Evolutionary conservation across 2,329 filamentous ascomycete genomes (phyloP), one percentile per base, ranked within the genome.

Genomic region (Teratosphaeria pseudoeucalypti): DNA sequence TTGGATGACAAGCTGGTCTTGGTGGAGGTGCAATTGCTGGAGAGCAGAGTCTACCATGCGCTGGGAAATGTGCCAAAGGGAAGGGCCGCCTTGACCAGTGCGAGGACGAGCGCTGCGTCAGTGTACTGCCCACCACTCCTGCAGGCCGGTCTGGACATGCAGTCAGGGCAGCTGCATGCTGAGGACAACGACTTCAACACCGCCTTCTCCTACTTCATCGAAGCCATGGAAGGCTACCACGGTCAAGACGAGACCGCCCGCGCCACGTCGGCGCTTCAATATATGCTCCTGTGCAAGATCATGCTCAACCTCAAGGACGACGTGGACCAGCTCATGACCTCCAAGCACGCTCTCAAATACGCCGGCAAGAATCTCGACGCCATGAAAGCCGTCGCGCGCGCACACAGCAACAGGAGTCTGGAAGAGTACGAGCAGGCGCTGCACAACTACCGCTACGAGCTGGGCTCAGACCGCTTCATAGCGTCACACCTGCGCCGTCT

Each of bases 151-250:
- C 84, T 99, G 66, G 94, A 99, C 73, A 97, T 99, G 94, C 94
- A 99, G 80, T 96, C 90, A 65, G 95, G 94, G 66, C 97, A 97
- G 88, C 85, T 99, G 61, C 95, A 99, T 75, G 94, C 94, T 27
- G 95, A 99, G 77, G 94, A 99, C 74, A 89, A 91, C 78, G 95
- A 99, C 79, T 99, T 99, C 83, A 96, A 95, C 79, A 99, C 94
- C 29, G 90, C 94, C 56, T 99, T 89, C 77, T 96, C 92, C 56
- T 99, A 99, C 82, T 99, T 99, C 76, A 97, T 99, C 75, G 94
- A 99, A 79, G 94, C 95, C 2, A 85, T 99, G 64, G 94, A 99
- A 73, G 94, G 94, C 62, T 99, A 97, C 77, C 90, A 94, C 77
- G 87, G 87, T 54, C 91, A 95, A 74, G 94, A 99, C 67, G 91